These are phyloP conservation scores for Obba rivulosa DNA, from an alignment of 768 basidiomycete genomes.

Conservation along the genomic window DNA sequence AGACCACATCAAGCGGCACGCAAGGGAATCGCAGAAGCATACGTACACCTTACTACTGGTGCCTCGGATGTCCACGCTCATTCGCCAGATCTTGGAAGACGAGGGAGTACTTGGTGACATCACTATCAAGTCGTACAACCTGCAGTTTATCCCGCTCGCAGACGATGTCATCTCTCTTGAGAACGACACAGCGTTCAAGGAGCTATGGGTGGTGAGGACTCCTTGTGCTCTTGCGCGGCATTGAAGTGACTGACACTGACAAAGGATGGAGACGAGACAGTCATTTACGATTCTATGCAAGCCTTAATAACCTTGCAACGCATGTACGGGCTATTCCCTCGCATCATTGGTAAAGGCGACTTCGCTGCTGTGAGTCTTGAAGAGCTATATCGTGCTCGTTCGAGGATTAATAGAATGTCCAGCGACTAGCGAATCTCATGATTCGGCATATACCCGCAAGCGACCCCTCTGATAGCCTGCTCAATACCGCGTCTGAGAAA, in stretches of 20 bases:
- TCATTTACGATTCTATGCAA: slow-evolving; percentile 84
- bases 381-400: slow-evolving; percentile 1
- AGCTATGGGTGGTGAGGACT: slow-evolving; percentile 80
- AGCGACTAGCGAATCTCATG: slow-evolving; percentile 77
- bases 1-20: slow-evolving; percentile 92
- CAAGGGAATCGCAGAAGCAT: slow-evolving; percentile 66
- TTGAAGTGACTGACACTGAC: not conserved
- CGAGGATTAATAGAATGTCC: not conserved
- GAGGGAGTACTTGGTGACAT: slow-evolving; percentile 98
- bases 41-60: slow-evolving; percentile 85
- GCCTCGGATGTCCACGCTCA: slow-evolving; percentile 82
- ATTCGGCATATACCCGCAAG: slow-evolving; percentile 44
- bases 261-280: slow-evolving; percentile 90
- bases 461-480: slow-evolving; percentile 34
- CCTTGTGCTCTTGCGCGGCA: not conserved
- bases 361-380: slow-evolving; percentile 56
- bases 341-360: slow-evolving; percentile 92
- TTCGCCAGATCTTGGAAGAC: slow-evolving; percentile 84
- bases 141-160: slow-evolving; percentile 92
- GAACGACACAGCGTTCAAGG: slow-evolving; percentile 77
- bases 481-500: slow-evolving; percentile 43
- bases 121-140: slow-evolving; percentile 77
- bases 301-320: slow-evolving; percentile 80
- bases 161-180: slow-evolving; percentile 92
- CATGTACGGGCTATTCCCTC: slow-evolving; percentile 84